These are phyloP conservation scores for Adansonia madagascariensis DNA, from an alignment of 441 rosid genomes.

Conservation along the genomic window DNA sequence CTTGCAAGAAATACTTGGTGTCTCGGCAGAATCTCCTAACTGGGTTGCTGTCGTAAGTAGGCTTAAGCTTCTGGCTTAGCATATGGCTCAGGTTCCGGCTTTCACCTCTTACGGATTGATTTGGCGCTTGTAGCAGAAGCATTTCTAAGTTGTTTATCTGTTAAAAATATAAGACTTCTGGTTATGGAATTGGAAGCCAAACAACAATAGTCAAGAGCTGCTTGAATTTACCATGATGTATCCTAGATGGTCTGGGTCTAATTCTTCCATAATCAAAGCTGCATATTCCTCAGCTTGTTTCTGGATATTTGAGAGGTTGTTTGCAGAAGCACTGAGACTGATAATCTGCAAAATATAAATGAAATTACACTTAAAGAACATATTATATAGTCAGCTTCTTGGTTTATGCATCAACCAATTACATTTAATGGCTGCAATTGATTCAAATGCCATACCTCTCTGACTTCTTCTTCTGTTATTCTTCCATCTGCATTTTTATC, in stretches of 20 bases:
- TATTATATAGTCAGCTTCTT: background rate
- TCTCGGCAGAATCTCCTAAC: slow-evolving; percentile 30
- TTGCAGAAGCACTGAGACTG: slow-evolving; percentile 56
- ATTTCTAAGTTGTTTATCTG: slow-evolving; percentile 51
- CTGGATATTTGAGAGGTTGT: slow-evolving; percentile 44
- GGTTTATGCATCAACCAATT: background rate
- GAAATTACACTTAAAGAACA: background rate
- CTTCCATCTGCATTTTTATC: slow-evolving; percentile 63
- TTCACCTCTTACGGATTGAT: slow-evolving; percentile 38
- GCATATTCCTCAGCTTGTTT: slow-evolving; percentile 53
- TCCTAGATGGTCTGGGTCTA: slow-evolving; percentile 51
- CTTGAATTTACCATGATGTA: slow-evolving; percentile 48
- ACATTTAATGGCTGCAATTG: background rate
- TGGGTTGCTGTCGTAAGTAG: slow-evolving; percentile 39
- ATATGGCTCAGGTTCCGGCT: slow-evolving; percentile 46
- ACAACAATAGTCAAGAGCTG: background rate
- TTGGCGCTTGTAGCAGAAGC: slow-evolving; percentile 47
- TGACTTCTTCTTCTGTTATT: slow-evolving; percentile 51
- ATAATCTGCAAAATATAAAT: slow-evolving; percentile 41
- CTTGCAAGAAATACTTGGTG: slow-evolving; percentile 47
- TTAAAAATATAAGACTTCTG: slow-evolving; percentile 27
- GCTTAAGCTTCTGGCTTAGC: slow-evolving; percentile 59
- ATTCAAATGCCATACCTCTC: slow-evolving; percentile 41
- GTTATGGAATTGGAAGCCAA: background rate
- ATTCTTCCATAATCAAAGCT: slow-evolving; percentile 57